Base-by-base conservation (phyloP, 2,329 filamentous ascomycete genomes). In the Arachnomyces sp. region DNA sequence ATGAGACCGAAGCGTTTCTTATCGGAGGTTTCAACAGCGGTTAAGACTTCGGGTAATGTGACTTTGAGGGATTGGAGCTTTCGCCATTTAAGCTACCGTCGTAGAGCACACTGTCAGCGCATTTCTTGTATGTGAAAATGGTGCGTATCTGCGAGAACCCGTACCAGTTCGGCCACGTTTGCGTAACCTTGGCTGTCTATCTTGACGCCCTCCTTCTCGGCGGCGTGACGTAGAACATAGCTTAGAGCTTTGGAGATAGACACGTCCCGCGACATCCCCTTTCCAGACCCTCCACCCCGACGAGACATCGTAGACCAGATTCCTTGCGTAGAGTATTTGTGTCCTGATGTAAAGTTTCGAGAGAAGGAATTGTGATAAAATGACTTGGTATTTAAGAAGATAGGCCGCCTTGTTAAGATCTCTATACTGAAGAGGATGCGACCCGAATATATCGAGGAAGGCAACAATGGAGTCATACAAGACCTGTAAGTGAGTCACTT, bases 1-100 rank as follows among this genome's bases (percentile, higher is more conserved):
- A 87, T 81, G 55, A 96, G 72, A 2, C 80, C 77, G 69, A 93
- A 98, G 30, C 92, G 84, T 63, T 95, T 84, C 68, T 98, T 98
- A 55, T 90, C 85, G 57, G 87, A 93, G 36, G 75, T 75, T 11
- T 69, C 63, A 9, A 95, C 88, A 12, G 82, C 74, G 7, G 72
- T 60, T 39, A 76, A 70, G 47, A 98, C 72, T 50, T 95, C 90
- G 2, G 72, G 66, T 42, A 95, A 75, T 0, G 82, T 84, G n/a
- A 84, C 76, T 45, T 84, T 73, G 7, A 94, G 71, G 3, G 76
- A 78, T 47, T 76, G 77, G 40, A 95, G 63, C 33, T 72, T 74
- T 38, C 68, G 69, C 59, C 75, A 79, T 52, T 66, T 63, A 28
- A 83, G 67, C 71, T 78, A 46, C 45, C 38, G n/a, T n/a, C n/a